Evolutionary conservation across 768 basidiomycete genomes (phyloP).

Genomic region (Tephrocybe sp.): DNA sequence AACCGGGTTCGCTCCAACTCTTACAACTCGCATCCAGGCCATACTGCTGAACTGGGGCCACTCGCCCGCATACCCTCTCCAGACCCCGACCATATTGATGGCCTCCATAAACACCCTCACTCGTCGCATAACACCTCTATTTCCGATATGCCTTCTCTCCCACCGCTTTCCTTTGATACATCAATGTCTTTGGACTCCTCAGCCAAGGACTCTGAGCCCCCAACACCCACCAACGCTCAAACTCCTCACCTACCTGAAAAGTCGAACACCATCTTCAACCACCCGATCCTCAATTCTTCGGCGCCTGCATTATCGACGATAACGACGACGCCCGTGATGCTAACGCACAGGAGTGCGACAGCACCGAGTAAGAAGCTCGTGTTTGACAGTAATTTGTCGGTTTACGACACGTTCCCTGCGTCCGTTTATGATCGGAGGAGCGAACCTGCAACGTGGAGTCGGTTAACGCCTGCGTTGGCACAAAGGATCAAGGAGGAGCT

Average conservation of each 20-base stretch:
- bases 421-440: conserved; percentile 91
- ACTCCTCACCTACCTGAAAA: conserved; percentile 43
- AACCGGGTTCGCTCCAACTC: conserved; percentile 79
- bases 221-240: conserved; percentile 29
- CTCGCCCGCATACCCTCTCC: conserved; percentile 80
- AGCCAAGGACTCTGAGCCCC: conserved; percentile 32
- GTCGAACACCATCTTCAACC: conserved; percentile 60
- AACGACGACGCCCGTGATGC: conserved; percentile 42
- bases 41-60: conserved; percentile 59
- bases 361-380: conserved; percentile 69
- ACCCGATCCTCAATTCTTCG: conserved; percentile 84
- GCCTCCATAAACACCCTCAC: conserved; percentile 68
- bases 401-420: conserved; percentile 95
- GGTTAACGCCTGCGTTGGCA: conserved; percentile 90
- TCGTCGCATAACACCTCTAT: conserved; percentile 35
- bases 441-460: conserved; percentile 96
- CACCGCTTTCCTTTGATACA: conserved; percentile 58
- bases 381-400: conserved; percentile 89
- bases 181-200: conserved; percentile 31
- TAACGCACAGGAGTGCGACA: conserved; percentile 74
- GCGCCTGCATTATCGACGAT: conserved; percentile 80
- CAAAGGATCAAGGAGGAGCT: conserved; percentile 98
- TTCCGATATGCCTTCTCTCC: conserved; percentile 31
- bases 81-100: conserved; percentile 85
- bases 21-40: conserved; percentile 56